Evolutionary conservation across 495 filamentous ascomycete genomes (phyloP).

Genomic region (Daldinia vernicosa): DNA sequence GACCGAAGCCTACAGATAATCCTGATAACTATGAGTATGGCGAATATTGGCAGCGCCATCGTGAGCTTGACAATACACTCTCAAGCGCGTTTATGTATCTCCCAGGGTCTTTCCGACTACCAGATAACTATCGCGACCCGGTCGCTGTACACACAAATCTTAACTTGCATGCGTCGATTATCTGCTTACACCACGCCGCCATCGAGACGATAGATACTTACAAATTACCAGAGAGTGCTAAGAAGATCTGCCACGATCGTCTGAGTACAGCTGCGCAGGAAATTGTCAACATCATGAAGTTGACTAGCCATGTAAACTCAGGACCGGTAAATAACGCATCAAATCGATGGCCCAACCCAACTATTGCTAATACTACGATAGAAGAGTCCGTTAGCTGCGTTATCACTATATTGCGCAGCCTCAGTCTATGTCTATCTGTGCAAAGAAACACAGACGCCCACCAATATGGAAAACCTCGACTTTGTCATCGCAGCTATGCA

Average conservation of each 20-base stretch:
- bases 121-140: constrained; percentile 48
- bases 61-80: constrained; percentile 56
- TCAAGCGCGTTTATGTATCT: constrained; percentile 59
- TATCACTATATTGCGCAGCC: constrained; percentile 56
- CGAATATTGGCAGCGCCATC: constrained; percentile 56
- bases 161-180: constrained; percentile 55
- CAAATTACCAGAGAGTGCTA: constrained; percentile 46
- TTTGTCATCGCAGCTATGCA: constrained; percentile 53
- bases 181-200: constrained; percentile 56
- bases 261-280: constrained; percentile 52
- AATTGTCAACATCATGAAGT: constrained; percentile 55
- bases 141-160: constrained; percentile 55
- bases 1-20: constrained; percentile 49
- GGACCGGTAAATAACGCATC: constrained; percentile 38
- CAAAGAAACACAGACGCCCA: constrained; percentile 41
- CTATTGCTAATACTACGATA: constrained; percentile 25
- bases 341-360: not conserved
- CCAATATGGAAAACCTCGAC: constrained; percentile 49
- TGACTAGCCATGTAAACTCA: constrained; percentile 45
- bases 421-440: constrained; percentile 52
- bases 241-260: constrained; percentile 47
- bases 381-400: constrained; percentile 51
- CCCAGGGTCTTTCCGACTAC: constrained; percentile 53
- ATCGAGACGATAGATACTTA: constrained; percentile 52
- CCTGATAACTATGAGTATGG: constrained; percentile 53